A percentile compares a stretch with the other conserved stretches of the same genome.
Evolutionary conservation across 2,329 filamentous ascomycete species (phyloP).

Genomic region (Cyphellophora attinorum): DNA sequence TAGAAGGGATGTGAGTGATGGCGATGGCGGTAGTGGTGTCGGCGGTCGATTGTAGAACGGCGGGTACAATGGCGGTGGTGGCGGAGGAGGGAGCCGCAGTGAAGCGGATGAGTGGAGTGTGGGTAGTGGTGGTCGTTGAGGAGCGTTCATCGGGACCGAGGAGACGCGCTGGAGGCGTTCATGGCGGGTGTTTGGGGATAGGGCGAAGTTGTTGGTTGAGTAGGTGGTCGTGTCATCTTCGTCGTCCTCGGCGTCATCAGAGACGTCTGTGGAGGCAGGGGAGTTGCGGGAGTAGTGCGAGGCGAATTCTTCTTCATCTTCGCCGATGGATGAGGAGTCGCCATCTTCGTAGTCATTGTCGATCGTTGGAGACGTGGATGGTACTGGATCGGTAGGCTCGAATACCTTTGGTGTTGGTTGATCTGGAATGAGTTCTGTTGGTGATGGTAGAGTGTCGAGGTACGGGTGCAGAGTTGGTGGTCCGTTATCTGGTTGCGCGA

Average conservation of each 20-base stretch:
- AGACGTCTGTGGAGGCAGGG: background rate
- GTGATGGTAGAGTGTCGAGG: slow-evolving; percentile 17
- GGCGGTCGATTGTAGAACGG: slow-evolving; percentile 98
- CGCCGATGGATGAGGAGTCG: slow-evolving; percentile 18
- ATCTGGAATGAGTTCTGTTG: slow-evolving; percentile 11
- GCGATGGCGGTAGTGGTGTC: slow-evolving; percentile 83
- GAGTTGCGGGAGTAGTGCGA: background rate
- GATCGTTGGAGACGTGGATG: slow-evolving; percentile 6
- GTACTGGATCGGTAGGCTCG: slow-evolving; percentile 35
- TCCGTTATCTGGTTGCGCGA: too few species aligned
- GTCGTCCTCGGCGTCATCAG: slow-evolving; percentile 3
- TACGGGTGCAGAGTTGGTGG: slow-evolving; percentile 13
- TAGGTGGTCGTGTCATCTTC: slow-evolving; percentile 12
- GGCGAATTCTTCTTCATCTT: slow-evolving; percentile 19
- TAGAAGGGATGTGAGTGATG: slow-evolving; percentile 82
- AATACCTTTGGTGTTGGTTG: slow-evolving; percentile 25
- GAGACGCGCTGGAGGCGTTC: slow-evolving; percentile 3
- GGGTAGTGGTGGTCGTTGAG: slow-evolving; percentile 8
- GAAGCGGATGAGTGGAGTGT: slow-evolving; percentile 3
- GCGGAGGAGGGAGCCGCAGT: slow-evolving; percentile 25
- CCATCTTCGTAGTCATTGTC: slow-evolving; percentile 7
- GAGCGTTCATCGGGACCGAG: slow-evolving; percentile 2
- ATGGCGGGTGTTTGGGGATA: background rate
- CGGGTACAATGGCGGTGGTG: slow-evolving; percentile 52
- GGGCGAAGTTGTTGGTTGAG: background rate